Evolutionary conservation across 139 green algal species (phyloP).

Genomic region (Coelastrella sp.): DNA sequence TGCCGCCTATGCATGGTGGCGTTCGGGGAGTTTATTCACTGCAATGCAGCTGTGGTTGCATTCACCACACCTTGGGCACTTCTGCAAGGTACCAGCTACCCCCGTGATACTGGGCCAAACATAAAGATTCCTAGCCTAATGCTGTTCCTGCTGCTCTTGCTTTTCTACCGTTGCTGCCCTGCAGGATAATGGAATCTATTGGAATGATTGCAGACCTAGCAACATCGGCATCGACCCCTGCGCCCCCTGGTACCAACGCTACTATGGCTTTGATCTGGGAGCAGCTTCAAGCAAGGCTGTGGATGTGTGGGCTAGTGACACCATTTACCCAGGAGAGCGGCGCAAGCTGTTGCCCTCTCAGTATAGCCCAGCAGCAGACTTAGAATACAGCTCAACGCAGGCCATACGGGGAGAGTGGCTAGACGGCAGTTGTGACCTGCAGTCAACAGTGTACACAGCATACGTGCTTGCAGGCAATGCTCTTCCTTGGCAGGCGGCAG

Average conservation of each 20-base stretch:
- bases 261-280: background rate
- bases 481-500: background rate
- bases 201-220: background rate
- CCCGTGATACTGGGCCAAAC: background rate
- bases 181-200: background rate
- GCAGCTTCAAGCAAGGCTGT: background rate
- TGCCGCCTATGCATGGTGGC: background rate
- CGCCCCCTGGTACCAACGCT: background rate
- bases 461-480: background rate
- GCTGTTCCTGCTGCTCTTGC: conserved; percentile 9
- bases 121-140: background rate
- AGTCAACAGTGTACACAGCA: background rate
- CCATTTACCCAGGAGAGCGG: background rate
- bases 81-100: background rate
- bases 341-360: background rate
- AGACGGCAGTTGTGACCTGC: conserved; percentile 12
- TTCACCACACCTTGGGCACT: background rate
- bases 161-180: background rate
- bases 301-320: background rate
- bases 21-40: background rate
- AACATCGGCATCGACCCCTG: background rate
- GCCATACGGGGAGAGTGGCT: background rate
- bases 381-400: background rate
- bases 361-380: background rate
- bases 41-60: background rate